phyloP scores from a whole-genome alignment of 2,329 filamentous ascomycete species.

The Talaromyces sp. region DNA sequence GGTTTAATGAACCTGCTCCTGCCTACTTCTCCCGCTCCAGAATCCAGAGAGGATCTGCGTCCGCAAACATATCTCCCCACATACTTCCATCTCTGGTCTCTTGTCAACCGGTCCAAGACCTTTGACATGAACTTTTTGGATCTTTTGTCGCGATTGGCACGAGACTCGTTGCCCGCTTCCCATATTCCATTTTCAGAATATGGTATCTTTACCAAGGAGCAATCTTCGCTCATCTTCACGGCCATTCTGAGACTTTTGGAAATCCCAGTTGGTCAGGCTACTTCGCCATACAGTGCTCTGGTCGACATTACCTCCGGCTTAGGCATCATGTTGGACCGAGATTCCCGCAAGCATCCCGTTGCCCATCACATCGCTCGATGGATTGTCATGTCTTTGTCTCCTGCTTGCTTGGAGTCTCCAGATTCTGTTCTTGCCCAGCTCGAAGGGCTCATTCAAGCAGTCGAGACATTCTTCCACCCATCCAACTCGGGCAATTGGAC shows the following conservation, averaged over 20 bases:
- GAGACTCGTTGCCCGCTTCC: slow-evolving; percentile 71
- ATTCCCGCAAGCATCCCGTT: slow-evolving; percentile 86
- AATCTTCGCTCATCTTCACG: slow-evolving; percentile 89
- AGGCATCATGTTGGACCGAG: slow-evolving; percentile 82
- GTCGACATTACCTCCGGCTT: slow-evolving; percentile 80
- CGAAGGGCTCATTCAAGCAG: slow-evolving; percentile 86
- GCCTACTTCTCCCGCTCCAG: slow-evolving; percentile 69
- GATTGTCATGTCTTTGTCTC: slow-evolving; percentile 90
- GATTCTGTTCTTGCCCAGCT: slow-evolving; percentile 78
- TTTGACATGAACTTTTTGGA: slow-evolving; percentile 87
- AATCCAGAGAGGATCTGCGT: slow-evolving; percentile 67
- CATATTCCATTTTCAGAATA: slow-evolving; percentile 78
- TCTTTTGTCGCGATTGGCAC: slow-evolving; percentile 77
- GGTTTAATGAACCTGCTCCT: slow-evolving; percentile 82
- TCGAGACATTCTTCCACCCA: slow-evolving; percentile 98
- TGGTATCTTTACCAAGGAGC: slow-evolving; percentile 87
- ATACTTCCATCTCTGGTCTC: slow-evolving; percentile 93
- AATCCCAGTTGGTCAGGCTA: slow-evolving; percentile 93
- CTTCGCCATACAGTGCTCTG: slow-evolving; percentile 76
- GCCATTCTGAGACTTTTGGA: slow-evolving; percentile 83
- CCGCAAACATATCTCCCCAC: slow-evolving; percentile 87
- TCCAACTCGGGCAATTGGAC: slow-evolving; percentile 95
- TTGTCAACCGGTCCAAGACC: slow-evolving; percentile 81
- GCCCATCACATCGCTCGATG: slow-evolving; percentile 88
- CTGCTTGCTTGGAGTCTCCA: slow-evolving; percentile 68